Conservation (phyloP, 179 eudicot genomes). For the Spinacia oleracea region DNA sequence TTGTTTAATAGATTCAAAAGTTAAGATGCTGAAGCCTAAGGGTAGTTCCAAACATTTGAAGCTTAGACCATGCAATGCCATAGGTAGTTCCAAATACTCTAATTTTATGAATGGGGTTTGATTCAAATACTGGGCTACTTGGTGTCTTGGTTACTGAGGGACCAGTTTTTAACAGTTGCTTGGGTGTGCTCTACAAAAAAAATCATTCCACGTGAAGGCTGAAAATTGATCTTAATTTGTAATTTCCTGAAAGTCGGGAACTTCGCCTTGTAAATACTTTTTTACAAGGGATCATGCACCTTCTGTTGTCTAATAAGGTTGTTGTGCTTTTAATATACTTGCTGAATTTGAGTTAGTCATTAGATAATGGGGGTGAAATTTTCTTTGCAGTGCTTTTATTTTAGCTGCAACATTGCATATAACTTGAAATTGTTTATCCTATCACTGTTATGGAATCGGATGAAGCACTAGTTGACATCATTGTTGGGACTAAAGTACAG, state of each 20-base stretch:
- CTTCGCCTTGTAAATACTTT: not conserved
- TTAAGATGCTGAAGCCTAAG: not conserved
- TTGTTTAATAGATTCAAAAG: not conserved
- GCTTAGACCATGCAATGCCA: not conserved
- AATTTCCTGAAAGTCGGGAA: not conserved
- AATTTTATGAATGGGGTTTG: not conserved
- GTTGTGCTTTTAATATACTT: no score
- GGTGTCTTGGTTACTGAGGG: not conserved
- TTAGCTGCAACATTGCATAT: no score
- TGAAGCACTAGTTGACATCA: not conserved
- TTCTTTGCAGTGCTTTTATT: no score
- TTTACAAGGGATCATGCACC: not conserved
- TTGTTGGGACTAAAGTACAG: not conserved
- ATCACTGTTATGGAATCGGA: no score
- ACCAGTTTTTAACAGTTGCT: not conserved
- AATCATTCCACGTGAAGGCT: not conserved
- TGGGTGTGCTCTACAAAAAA: no score
- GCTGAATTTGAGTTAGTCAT: no score
- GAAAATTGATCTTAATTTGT: not conserved
- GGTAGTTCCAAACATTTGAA: no score
- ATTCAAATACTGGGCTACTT: not conserved
- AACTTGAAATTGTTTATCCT: no score
- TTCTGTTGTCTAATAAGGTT: no score
- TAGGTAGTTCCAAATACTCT: not conserved
- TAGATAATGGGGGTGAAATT: no score